Conservation (phyloP, 768 basidiomycete genomes). For the Bullera alba region DNA sequence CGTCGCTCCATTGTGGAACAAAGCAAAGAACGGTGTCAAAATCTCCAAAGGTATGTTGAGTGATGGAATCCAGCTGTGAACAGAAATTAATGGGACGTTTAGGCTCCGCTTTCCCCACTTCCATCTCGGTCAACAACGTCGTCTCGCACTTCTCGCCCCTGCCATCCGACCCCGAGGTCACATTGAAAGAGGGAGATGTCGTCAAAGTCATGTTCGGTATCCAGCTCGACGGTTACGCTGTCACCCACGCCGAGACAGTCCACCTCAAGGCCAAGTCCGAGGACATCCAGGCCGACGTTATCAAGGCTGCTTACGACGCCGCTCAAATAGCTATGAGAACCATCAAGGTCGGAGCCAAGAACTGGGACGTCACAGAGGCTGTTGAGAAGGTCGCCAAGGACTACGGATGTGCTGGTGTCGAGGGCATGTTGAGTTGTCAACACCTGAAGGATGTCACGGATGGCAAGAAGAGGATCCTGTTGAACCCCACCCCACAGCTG, state of each 20-base stretch:
- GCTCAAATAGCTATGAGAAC: slow-evolving; percentile 86
- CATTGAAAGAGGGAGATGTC: slow-evolving; percentile 64
- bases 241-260: slow-evolving; percentile 87
- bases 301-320: slow-evolving; percentile 89
- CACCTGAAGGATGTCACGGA: slow-evolving; percentile 91
- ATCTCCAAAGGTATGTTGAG: slow-evolving; percentile 65
- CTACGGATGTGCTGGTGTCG: slow-evolving; percentile 79
- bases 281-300: slow-evolving; percentile 78
- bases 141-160: slow-evolving; percentile 97
- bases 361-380: slow-evolving; percentile 87
- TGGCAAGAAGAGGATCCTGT: slow-evolving; percentile 89
- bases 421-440: slow-evolving; percentile 94
- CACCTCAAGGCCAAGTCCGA: slow-evolving; percentile 78
- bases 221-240: slow-evolving; percentile 95
- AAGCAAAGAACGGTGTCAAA: slow-evolving; percentile 78
- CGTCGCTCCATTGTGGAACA: slow-evolving; percentile 80
- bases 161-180: slow-evolving; percentile 55
- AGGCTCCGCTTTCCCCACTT: slow-evolving; percentile 82
- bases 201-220: slow-evolving; percentile 95
- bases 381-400: slow-evolving; percentile 61
- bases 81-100: background rate
- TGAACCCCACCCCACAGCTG: slow-evolving; percentile 79
- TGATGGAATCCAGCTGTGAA: background rate
- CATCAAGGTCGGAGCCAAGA: slow-evolving; percentile 86
- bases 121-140: slow-evolving; percentile 86